A percentile compares a stretch with the other conserved stretches of the same genome.
These are phyloP conservation scores for Achaetomiella virescens DNA, from an alignment of 495 filamentous ascomycete species.

Conservation along the genomic window DNA sequence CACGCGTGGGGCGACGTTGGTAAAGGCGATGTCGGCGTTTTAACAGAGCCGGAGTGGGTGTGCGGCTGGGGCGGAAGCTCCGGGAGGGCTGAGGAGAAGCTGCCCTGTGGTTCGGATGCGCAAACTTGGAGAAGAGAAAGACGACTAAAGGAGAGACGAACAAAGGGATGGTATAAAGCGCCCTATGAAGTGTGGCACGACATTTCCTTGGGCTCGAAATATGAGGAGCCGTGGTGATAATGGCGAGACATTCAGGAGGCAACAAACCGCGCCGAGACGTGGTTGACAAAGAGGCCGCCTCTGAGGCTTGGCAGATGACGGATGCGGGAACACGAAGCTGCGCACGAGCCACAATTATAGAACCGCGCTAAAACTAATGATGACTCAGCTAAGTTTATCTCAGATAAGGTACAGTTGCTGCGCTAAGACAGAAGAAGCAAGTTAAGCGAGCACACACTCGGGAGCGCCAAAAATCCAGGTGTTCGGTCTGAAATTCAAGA, in stretches of 20 bases:
- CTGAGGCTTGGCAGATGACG: conserved; percentile 7
- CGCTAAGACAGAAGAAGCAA: conserved; percentile 30
- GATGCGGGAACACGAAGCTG: conserved; percentile 2
- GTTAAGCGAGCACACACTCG: conserved; percentile 43
- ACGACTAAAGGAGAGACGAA: neutral
- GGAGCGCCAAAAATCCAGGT: conserved; percentile 23
- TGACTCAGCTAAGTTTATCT: neutral
- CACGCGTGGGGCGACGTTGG: neutral
- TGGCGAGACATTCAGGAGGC: conserved; percentile 9
- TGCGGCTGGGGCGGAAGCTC: conserved; percentile 1
- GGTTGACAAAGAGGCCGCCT: conserved; percentile 4
- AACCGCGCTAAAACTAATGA: neutral
- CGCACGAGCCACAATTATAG: conserved; percentile 7
- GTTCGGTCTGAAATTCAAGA: conserved; percentile 30
- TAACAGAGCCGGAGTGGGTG: neutral
- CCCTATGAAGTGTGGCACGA: neutral
- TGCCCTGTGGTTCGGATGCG: neutral
- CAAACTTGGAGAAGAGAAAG: neutral
- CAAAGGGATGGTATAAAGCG: neutral
- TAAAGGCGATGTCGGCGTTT: neutral
- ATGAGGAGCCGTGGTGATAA: neutral
- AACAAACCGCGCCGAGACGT: neutral
- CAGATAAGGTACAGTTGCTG: neutral
- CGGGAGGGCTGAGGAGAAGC: neutral
- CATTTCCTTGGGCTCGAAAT: conserved; percentile 5